Evolutionary conservation across 2,329 filamentous ascomycete species (phyloP), one percentile per base, ranked within the genome.

Genomic region (Fusarium concolor): DNA sequence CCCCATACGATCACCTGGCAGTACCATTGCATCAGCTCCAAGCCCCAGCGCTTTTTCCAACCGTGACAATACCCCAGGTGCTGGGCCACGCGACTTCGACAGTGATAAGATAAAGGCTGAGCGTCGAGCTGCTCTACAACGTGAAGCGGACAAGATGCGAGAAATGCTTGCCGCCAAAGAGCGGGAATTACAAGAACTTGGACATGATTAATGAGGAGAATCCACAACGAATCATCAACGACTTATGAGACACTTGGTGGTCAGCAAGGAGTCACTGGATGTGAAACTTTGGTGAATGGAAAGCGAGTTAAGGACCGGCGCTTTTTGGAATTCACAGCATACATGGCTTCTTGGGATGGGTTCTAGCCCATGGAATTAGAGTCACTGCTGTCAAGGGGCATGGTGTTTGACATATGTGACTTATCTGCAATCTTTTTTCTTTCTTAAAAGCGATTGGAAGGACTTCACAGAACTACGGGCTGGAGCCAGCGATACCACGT

Each of bases 111-210:
- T 82, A 10, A 90, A 86, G 70, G 84, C 85, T 6, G 90, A 92
- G 67, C 85, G 89, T 56, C 85, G 90, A 47, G 87, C 86, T 10
- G 86, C 89, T 46, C 80, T 96, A 47, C 86, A 90, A 75, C 84
- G 88, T 24, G 92, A 96, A 76, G 89, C 92, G 1, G 91, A 94
- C 74, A 84, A 84, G 52, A 96, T 96, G 89, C 86, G 91, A 37
- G 87, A 90, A 76, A 83, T 91, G 77, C 82, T 94, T 29, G 85
- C 88, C 11, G 90, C 87, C 14, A 94, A 94, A 74, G 92, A 94
- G 78, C 84, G 88, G 45, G 92, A 94, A 73, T 80, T 94, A 18
- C 76, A 78, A 71, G 78, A 79, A 47, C 67, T 80, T 47, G 76
- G 75, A 49, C 71, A 67, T 24, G 67, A 74, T 63, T 74, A 62